A percentile compares a stretch with the other conserved stretches of the same genome.
Conservation (phyloP, 2,329 filamentous ascomycete genomes). For the Xylaria sp. region DNA sequence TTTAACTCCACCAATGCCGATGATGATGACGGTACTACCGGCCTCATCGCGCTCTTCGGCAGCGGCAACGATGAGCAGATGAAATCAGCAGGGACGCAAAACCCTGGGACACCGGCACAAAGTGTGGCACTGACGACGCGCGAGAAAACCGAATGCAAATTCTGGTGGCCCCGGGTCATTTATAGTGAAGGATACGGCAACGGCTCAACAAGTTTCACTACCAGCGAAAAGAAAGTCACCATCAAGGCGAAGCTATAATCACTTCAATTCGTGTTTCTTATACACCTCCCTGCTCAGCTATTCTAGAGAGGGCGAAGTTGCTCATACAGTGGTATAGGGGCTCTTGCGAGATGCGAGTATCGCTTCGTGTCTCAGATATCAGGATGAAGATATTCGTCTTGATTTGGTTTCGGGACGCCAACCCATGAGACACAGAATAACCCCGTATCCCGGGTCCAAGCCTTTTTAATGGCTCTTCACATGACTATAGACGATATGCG, state of each 20-base stretch:
- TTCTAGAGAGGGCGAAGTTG: too few relatives aligned
- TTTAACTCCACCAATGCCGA: conserved; percentile 36
- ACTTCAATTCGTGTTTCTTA: background rate
- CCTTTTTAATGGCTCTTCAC: too few relatives aligned
- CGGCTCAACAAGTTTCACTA: conserved; percentile 24
- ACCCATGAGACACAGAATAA: too few relatives aligned
- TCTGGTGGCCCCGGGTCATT: conserved; percentile 64
- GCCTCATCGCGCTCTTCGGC: conserved; percentile 61
- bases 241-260: conserved; percentile 23
- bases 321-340: too few relatives aligned
- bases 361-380: too few relatives aligned
- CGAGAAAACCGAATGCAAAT: conserved; percentile 58
- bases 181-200: conserved; percentile 53
- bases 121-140: conserved; percentile 49
- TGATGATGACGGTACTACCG: conserved; percentile 26
- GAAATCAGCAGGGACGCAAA: conserved; percentile 39
- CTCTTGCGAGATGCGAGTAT: too few relatives aligned
- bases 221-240: background rate
- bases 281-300: too few relatives aligned
- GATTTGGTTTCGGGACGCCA: too few relatives aligned
- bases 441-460: too few relatives aligned
- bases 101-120: conserved; percentile 51
- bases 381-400: too few relatives aligned
- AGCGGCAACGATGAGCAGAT: conserved; percentile 62
- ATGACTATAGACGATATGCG: too few relatives aligned